phyloP scores from a whole-genome alignment of 495 filamentous ascomycete species.

The Mytilinidion resinicola region DNA sequence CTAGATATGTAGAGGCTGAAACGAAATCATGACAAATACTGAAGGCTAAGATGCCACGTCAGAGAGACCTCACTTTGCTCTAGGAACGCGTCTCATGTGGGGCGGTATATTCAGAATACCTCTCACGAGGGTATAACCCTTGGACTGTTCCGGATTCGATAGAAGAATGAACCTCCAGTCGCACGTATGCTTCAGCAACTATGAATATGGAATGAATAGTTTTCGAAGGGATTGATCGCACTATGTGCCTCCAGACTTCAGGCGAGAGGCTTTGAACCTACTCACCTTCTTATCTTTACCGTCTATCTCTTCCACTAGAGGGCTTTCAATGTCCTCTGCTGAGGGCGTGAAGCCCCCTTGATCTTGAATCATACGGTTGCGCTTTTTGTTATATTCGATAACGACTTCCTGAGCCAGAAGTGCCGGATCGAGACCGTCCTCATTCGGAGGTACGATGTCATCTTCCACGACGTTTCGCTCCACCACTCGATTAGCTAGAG shows the following conservation, averaged over 20 bases:
- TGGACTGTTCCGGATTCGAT: constrained; percentile 8
- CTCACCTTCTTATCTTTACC: constrained; percentile 66
- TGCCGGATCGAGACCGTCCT: constrained; percentile 67
- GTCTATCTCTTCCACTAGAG: constrained; percentile 60
- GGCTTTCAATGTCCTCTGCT: constrained; percentile 54
- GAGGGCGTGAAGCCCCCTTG: constrained; percentile 66
- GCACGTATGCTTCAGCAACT: not conserved
- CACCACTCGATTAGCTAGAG: constrained; percentile 52
- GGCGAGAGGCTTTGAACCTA: constrained; percentile 79
- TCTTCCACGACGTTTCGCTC: constrained; percentile 47
- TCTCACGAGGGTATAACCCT: constrained; percentile 22
- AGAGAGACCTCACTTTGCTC: constrained; percentile 24
- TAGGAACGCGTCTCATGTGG: constrained; percentile 28
- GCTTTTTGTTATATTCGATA: constrained; percentile 69
- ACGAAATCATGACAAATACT: constrained; percentile 19
- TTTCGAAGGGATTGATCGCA: constrained; percentile 5
- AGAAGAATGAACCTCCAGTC: not conserved
- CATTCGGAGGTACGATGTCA: constrained; percentile 42
- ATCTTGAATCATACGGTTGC: constrained; percentile 70
- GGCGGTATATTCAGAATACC: constrained; percentile 24
- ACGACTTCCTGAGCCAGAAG: constrained; percentile 70
- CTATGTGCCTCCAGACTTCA: constrained; percentile 39
- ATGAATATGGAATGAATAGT: not conserved
- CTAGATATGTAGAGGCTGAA: constrained; percentile 16
- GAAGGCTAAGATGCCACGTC: constrained; percentile 22